phyloP scores from a whole-genome alignment of 208 protist genomes.

The Acanthamoeba culbertsoni region DNA sequence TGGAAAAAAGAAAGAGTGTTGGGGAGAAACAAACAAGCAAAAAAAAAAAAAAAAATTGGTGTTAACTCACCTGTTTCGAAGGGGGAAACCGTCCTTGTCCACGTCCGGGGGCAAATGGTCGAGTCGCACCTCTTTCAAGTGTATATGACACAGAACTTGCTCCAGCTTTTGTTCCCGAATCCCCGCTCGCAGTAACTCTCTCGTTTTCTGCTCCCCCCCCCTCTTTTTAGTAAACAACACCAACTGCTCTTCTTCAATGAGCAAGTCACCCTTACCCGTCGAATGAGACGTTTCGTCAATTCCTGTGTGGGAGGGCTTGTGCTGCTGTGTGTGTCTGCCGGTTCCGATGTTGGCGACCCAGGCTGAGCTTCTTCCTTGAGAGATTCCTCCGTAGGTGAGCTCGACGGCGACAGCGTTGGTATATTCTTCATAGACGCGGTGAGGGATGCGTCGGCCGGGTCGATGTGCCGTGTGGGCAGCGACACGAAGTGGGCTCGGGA shows the following conservation, averaged over 20 bases:
- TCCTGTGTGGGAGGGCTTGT: too few species aligned
- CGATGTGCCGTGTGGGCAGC: neutral
- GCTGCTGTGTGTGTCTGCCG: too few species aligned
- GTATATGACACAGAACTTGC: neutral
- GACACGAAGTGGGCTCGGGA: slow-evolving; percentile 1
- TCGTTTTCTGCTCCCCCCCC: neutral
- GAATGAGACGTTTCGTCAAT: too few species aligned
- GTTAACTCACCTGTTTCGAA: neutral
- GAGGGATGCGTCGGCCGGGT: too few species aligned
- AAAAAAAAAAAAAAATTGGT: neutral
- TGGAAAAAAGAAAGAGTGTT: neutral
- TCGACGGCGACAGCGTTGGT: too few species aligned
- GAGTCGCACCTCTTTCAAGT: neutral
- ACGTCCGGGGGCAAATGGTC: neutral
- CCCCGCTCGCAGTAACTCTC: neutral
- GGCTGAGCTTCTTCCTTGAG: too few species aligned
- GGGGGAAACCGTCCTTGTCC: neutral
- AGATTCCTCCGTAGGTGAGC: too few species aligned
- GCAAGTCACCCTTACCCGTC: too few species aligned
- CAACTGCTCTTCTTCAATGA: too few species aligned
- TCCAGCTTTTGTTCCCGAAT: slow-evolving; percentile 16
- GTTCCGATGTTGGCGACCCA: too few species aligned
- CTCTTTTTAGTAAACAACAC: neutral
- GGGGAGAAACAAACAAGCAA: neutral
- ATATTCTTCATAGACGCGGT: too few species aligned